Evolutionary conservation across 129 eudicot genomes (phyloP).

Genomic region (Centrapalus pauciflorus): DNA sequence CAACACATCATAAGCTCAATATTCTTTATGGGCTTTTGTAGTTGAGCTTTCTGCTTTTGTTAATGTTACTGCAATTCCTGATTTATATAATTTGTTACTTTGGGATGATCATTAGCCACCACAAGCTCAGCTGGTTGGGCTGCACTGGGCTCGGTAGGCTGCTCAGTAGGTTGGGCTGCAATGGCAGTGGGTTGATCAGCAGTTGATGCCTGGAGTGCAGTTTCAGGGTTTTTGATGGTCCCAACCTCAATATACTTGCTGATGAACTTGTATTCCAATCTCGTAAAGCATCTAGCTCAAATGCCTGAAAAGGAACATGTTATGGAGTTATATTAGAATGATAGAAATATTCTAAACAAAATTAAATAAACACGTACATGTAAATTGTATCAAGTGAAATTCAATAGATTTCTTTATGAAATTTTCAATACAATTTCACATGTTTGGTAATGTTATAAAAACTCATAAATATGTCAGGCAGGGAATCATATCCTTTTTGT

Average conservation of each 20-base stretch:
- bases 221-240: conserved; percentile 34
- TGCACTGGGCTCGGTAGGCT: conserved; percentile 21
- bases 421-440: no score
- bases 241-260: conserved; percentile 82
- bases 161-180: conserved; percentile 7
- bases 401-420: no score
- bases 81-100: conserved; percentile 29
- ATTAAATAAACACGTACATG: no score
- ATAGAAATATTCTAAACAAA: no score
- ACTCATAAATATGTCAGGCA: no score
- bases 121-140: not conserved
- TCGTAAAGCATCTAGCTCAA: conserved; percentile 75
- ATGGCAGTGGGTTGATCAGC: not conserved
- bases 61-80: conserved; percentile 27
- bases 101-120: not conserved
- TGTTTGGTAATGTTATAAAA: no score
- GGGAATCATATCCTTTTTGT: no score
- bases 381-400: no score
- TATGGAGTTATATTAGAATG: no score
- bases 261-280: conserved; percentile 92
- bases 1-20: not conserved
- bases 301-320: no score
- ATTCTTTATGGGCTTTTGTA: conserved; percentile 21
- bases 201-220: conserved; percentile 1
- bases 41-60: conserved; percentile 24